Conservation (phyloP, 1,284 basidiomycete species). For the Trametes polyzona region DNA sequence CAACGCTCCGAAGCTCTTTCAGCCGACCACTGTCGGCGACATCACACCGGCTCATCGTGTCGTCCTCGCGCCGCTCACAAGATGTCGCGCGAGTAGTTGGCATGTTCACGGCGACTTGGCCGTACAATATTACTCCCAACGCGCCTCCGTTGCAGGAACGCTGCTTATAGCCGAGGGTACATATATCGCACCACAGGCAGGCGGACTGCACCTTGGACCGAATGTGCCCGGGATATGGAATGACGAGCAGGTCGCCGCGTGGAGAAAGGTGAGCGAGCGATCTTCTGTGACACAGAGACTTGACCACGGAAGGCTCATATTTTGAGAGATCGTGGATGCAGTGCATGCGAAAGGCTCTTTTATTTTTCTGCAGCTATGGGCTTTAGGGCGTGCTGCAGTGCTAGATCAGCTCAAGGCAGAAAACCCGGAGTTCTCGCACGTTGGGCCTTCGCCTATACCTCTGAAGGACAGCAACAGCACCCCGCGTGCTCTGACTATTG, state of each 20-base stretch:
- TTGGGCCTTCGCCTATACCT: constrained; percentile 45
- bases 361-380: constrained; percentile 53
- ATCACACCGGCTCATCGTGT: constrained; percentile 47
- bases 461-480: constrained; percentile 38
- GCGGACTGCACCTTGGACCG: constrained; percentile 32
- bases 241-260: constrained; percentile 47
- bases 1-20: constrained; percentile 45
- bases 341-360: constrained; percentile 39
- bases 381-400: constrained; percentile 44
- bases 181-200: constrained; percentile 43
- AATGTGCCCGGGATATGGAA: constrained; percentile 49
- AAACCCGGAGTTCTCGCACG: constrained; percentile 40
- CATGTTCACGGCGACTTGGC: constrained; percentile 36
- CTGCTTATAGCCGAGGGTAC: constrained; percentile 54
- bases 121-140: constrained; percentile 51
- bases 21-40: constrained; percentile 46
- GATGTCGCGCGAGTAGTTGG: constrained; percentile 36
- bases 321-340: constrained; percentile 29
- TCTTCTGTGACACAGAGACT: not conserved
- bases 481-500: constrained; percentile 30
- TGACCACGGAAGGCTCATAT: not conserved
- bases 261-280: constrained; percentile 46
- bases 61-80: constrained; percentile 52
- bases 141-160: constrained; percentile 46
- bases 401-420: constrained; percentile 32